Evolutionary conservation across 345 rosid genomes (phyloP).

Genomic region (Lenwebbia sp.): DNA sequence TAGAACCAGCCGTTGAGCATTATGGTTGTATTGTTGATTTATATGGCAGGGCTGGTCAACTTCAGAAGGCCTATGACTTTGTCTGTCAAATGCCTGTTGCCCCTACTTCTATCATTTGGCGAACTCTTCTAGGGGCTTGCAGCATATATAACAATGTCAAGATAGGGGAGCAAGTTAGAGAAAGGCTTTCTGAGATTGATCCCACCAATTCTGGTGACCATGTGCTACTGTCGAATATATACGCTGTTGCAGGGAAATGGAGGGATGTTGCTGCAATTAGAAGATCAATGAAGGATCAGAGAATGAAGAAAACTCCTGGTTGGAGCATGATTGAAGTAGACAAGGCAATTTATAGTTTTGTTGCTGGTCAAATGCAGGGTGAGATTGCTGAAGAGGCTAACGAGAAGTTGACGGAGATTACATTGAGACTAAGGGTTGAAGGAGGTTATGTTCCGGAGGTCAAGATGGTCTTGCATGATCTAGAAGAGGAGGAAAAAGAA

Average conservation of each 20-base stretch:
- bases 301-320: slow-evolving; percentile 32
- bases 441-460: slow-evolving; percentile 13
- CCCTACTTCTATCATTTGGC: slow-evolving; percentile 32
- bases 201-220: slow-evolving; percentile 26
- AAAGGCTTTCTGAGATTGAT: slow-evolving; percentile 20
- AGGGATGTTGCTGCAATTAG: slow-evolving; percentile 25
- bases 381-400: slow-evolving; percentile 6
- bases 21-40: slow-evolving; percentile 46
- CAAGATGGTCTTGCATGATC: slow-evolving; percentile 13
- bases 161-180: slow-evolving; percentile 27
- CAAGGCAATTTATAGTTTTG: slow-evolving; percentile 10
- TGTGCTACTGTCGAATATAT: slow-evolving; percentile 32
- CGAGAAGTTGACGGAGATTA: slow-evolving; percentile 8
- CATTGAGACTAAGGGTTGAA: slow-evolving; percentile 6
- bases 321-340: slow-evolving; percentile 46
- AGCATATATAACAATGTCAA: slow-evolving; percentile 33
- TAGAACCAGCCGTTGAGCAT: slow-evolving; percentile 32
- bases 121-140: slow-evolving; percentile 50
- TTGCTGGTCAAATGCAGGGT: slow-evolving; percentile 8
- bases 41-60: slow-evolving; percentile 37
- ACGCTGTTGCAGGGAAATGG: slow-evolving; percentile 36
- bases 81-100: slow-evolving; percentile 26
- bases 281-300: slow-evolving; percentile 24
- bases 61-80: slow-evolving; percentile 30
- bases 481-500: slow-evolving; percentile 18